phyloP scores from a whole-genome alignment of 441 rosid species.

The Geranium incanum region DNA sequence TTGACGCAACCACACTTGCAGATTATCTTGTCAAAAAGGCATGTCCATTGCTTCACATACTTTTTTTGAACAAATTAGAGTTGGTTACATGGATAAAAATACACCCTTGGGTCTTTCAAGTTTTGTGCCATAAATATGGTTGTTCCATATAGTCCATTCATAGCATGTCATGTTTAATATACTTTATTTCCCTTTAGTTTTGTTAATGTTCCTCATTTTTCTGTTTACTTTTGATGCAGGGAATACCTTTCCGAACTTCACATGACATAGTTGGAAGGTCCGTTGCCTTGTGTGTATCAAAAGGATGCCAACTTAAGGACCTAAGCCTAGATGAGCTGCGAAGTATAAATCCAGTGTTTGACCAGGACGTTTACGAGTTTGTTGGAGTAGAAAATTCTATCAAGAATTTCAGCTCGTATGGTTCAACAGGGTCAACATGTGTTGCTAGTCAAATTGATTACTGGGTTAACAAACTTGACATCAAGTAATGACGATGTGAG shows the following conservation, averaged over 20 bases:
- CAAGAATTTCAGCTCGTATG: slow-evolving; percentile 72
- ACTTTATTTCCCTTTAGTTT: not conserved
- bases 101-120: not conserved
- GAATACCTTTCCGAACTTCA: slow-evolving; percentile 81
- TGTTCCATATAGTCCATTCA: not conserved
- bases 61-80: not conserved
- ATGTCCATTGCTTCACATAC: slow-evolving; percentile 15
- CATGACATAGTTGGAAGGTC: slow-evolving; percentile 80
- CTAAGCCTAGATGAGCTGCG: slow-evolving; percentile 63
- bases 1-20: slow-evolving; percentile 91
- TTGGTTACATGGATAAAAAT: not conserved
- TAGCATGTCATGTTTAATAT: not conserved
- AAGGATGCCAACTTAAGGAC: slow-evolving; percentile 64
- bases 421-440: slow-evolving; percentile 70
- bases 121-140: not conserved
- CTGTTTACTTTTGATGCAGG: slow-evolving; percentile 34
- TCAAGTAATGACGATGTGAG: slow-evolving; percentile 11
- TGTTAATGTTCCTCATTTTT: not conserved
- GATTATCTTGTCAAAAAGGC: slow-evolving; percentile 93
- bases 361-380: slow-evolving; percentile 64
- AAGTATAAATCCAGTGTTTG: slow-evolving; percentile 53
- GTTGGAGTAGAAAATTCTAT: slow-evolving; percentile 82
- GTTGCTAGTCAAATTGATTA: slow-evolving; percentile 56
- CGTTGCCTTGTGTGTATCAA: slow-evolving; percentile 70
- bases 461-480: slow-evolving; percentile 60